A percentile compares a stretch with the other conserved stretches of the same genome.
These are phyloP conservation scores for Pisolithus microcarpus DNA, from an alignment of 768 basidiomycete species.

Conservation along the genomic window DNA sequence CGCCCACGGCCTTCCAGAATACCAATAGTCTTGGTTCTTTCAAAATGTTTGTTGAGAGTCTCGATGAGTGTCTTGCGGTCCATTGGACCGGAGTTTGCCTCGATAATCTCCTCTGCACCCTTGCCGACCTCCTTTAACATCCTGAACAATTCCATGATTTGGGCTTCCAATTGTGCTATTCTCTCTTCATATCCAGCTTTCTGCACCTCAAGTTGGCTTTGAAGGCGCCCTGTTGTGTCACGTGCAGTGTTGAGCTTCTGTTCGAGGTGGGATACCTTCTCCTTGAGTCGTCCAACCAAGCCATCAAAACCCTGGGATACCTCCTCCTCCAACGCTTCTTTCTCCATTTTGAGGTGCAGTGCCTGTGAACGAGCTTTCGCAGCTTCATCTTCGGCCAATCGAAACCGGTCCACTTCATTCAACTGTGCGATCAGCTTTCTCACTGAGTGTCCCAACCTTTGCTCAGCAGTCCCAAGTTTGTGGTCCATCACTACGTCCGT, in stretches of 20 bases:
- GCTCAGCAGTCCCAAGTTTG: constrained; percentile 77
- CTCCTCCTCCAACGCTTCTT: constrained; percentile 76
- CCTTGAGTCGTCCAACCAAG: constrained; percentile 75
- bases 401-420: constrained; percentile 81
- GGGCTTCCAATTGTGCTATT: constrained; percentile 81
- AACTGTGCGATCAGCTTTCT: constrained; percentile 83
- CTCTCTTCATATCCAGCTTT: constrained; percentile 76
- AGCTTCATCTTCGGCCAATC: constrained; percentile 72
- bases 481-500: constrained; percentile 90
- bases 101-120: constrained; percentile 69
- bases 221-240: constrained; percentile 67
- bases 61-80: constrained; percentile 78
- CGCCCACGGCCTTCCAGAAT: constrained; percentile 70
- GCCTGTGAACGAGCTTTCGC: constrained; percentile 57
- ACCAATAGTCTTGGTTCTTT: constrained; percentile 76
- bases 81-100: constrained; percentile 52
- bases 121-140: constrained; percentile 85
- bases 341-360: constrained; percentile 67
- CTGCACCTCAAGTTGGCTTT: constrained; percentile 71
- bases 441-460: constrained; percentile 83
- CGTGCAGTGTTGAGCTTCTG: constrained; percentile 74
- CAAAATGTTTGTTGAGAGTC: constrained; percentile 72
- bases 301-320: constrained; percentile 76
- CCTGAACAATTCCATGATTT: constrained; percentile 89
- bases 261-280: constrained; percentile 59